Percentiles rank a stretch among this genome's conserved stretches.
phyloP scores from a whole-genome alignment of 768 basidiomycete species.

The Tricholoma sp. region DNA sequence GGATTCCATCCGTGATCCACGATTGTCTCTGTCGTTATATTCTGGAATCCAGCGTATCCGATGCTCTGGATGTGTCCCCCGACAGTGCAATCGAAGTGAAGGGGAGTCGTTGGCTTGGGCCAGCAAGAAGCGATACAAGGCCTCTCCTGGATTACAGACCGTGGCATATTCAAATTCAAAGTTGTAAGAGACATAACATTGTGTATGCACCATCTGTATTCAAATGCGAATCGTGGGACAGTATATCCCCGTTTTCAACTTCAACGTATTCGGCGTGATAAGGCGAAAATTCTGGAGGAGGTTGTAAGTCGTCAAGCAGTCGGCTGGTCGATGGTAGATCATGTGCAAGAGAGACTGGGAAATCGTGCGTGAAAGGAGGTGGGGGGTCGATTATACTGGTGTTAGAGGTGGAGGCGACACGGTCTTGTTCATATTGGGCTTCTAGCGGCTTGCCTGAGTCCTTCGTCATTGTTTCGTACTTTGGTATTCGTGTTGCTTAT shows the following conservation, averaged over 20 bases:
- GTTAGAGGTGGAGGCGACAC: background rate
- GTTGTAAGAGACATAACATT: constrained; percentile 1
- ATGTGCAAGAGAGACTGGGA: background rate
- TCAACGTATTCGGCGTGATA: constrained; percentile 61
- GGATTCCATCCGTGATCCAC: constrained; percentile 32
- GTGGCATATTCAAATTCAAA: background rate
- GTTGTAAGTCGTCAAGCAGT: background rate
- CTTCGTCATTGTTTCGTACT: background rate
- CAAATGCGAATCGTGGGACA: constrained; percentile 68
- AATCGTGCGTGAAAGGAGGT: constrained; percentile 7
- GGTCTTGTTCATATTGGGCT: background rate
- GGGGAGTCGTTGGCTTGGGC: constrained; percentile 44
- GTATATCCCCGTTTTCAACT: constrained; percentile 40
- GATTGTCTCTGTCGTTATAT: constrained; percentile 22
- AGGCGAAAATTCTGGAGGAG: constrained; percentile 57
- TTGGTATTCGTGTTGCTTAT: background rate
- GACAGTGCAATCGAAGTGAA: constrained; percentile 35
- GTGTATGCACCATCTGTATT: constrained; percentile 49
- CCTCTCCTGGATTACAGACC: constrained; percentile 43
- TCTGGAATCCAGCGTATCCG: constrained; percentile 35
- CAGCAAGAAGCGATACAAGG: constrained; percentile 63
- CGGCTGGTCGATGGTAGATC: background rate
- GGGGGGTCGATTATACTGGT: constrained; percentile 1
- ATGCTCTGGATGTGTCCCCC: constrained; percentile 48
- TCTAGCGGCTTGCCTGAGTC: background rate